Percentiles rank a stretch among this genome's conserved stretches.
These are phyloP conservation scores for Acorus gramineus DNA, from an alignment of 106 monocot species.

Conservation along the genomic window DNA sequence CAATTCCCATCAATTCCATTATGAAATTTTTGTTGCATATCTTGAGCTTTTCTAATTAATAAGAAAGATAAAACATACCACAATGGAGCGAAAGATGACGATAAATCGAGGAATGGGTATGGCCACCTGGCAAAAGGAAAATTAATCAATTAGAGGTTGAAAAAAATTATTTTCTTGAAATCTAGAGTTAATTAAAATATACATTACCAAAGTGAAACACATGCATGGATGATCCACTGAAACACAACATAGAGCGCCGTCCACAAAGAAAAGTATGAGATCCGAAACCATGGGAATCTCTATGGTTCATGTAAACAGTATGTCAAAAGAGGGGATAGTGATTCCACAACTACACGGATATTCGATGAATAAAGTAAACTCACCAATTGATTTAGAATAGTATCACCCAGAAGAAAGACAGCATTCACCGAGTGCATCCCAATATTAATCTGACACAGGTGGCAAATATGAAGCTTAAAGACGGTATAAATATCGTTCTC, in stretches of 20 bases:
- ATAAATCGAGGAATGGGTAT: constrained; percentile 76
- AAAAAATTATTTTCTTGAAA: no score
- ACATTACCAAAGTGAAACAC: constrained; percentile 42
- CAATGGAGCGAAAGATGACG: constrained; percentile 43
- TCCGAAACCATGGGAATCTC: constrained; percentile 80
- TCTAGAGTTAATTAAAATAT: no score
- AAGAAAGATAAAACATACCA: constrained; percentile 31
- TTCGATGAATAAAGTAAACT: background rate
- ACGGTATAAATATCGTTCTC: no score
- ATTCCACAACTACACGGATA: background rate
- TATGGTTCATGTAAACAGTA: no score
- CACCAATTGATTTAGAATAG: constrained; percentile 65
- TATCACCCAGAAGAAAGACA: constrained; percentile 55
- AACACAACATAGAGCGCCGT: constrained; percentile 60
- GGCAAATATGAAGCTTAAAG: background rate
- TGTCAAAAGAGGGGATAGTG: background rate
- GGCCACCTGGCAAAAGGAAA: constrained; percentile 60
- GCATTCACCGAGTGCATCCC: constrained; percentile 83
- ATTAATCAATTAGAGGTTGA: background rate
- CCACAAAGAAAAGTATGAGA: constrained; percentile 71
- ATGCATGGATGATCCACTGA: constrained; percentile 75
- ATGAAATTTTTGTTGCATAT: no score
- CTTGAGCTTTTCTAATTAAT: no score
- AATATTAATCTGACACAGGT: constrained; percentile 39
- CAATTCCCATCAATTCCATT: no score